A percentile compares a stretch with the other conserved stretches of the same genome.
phyloP scores from a whole-genome alignment of 2,329 filamentous ascomycete species.

The Colletotrichum plurivorum region DNA sequence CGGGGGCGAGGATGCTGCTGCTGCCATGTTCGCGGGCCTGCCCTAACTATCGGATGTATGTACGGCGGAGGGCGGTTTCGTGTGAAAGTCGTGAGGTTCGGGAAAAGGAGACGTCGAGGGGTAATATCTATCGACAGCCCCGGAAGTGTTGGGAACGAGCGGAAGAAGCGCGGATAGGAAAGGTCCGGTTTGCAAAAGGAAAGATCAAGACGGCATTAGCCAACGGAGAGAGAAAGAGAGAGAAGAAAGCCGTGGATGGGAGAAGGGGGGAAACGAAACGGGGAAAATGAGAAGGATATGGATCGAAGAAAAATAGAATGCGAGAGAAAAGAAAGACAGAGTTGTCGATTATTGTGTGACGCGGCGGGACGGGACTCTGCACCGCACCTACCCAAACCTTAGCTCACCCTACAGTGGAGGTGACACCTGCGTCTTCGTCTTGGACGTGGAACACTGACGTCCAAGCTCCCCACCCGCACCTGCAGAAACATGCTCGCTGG shows the following conservation, averaged over 20 bases:
- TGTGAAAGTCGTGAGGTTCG: not conserved
- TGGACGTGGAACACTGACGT: slow-evolving; percentile 23
- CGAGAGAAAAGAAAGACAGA: slow-evolving; percentile 8
- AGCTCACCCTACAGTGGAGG: too few species aligned
- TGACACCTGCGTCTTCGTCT: too few species aligned
- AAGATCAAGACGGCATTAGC: slow-evolving; percentile 4
- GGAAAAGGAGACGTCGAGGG: slow-evolving; percentile 25
- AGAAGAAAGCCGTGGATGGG: not conserved
- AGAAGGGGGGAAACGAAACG: not conserved
- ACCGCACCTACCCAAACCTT: too few species aligned
- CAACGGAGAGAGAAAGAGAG: not conserved
- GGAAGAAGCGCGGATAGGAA: not conserved
- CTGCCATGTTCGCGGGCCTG: slow-evolving; percentile 38
- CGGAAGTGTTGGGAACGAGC: not conserved
- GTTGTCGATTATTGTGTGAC: slow-evolving; percentile 11
- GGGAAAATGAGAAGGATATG: not conserved
- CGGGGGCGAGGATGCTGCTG: slow-evolving; percentile 52
- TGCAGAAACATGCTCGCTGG: too few species aligned
- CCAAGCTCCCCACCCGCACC: slow-evolving; percentile 19
- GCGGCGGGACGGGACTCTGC: not conserved
- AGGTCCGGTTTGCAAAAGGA: slow-evolving; percentile 7
- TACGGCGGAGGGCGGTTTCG: slow-evolving; percentile 2
- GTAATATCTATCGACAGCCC: not conserved
- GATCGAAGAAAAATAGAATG: slow-evolving; percentile 1
- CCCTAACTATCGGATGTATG: slow-evolving; percentile 5